These are phyloP conservation scores for Phytophthora pinifolia DNA, from an alignment of 352 stramenopile species.

Conservation along the genomic window DNA sequence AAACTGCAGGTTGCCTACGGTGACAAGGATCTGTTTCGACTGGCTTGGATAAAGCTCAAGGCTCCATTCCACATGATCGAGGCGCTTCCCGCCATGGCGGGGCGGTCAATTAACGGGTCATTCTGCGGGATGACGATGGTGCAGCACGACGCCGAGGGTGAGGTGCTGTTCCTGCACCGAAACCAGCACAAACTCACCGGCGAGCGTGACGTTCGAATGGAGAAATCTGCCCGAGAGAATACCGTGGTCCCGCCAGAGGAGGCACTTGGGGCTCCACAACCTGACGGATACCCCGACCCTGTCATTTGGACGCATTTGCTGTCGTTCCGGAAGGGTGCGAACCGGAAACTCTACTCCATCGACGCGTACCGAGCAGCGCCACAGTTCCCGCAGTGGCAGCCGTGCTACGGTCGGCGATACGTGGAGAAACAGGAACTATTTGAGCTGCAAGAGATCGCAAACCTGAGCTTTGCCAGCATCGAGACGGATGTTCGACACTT, in stretches of 20 bases:
- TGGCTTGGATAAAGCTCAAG: constrained; percentile 53
- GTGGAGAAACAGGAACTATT: constrained; percentile 13
- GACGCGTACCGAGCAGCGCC: constrained; percentile 47
- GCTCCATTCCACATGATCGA: constrained; percentile 48
- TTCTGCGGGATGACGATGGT: constrained; percentile 61
- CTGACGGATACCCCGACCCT: constrained; percentile 37
- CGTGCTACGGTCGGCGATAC: constrained; percentile 48
- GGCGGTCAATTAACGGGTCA: constrained; percentile 28
- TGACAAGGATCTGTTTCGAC: constrained; percentile 58
- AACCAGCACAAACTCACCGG: constrained; percentile 46
- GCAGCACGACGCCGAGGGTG: constrained; percentile 36
- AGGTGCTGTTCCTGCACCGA: constrained; percentile 48
- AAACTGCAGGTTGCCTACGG: constrained; percentile 41
- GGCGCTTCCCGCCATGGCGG: constrained; percentile 36
- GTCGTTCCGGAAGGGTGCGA: constrained; percentile 46
- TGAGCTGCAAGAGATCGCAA: constrained; percentile 21
- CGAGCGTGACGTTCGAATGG: constrained; percentile 15
- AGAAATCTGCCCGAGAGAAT: constrained; percentile 13
- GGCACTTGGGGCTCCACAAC: constrained; percentile 13
- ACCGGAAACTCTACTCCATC: constrained; percentile 40
- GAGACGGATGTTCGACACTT: constrained; percentile 24
- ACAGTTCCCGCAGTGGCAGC: constrained; percentile 46
- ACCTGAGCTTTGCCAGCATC: constrained; percentile 16
- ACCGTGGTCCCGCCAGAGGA: constrained; percentile 15
- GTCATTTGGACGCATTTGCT: constrained; percentile 68